These are phyloP conservation scores for Diaporthe citri DNA, from an alignment of 2,329 filamentous ascomycete species.

Conservation along the genomic window DNA sequence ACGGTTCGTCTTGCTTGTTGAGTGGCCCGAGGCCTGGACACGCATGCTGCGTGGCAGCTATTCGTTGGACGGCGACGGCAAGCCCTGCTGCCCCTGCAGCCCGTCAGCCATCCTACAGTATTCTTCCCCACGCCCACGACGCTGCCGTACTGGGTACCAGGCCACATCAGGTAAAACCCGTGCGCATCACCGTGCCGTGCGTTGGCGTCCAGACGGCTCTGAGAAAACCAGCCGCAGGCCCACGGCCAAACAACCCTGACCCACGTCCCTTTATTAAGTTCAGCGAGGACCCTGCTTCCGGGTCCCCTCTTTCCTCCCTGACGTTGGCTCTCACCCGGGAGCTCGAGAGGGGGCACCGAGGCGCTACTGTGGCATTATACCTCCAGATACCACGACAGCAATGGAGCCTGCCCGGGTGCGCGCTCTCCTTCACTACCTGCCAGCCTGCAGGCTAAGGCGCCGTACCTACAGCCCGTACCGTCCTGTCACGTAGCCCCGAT, in stretches of 20 bases:
- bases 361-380: constrained; percentile 11
- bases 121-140: constrained; percentile 34
- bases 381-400: background rate
- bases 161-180: constrained; percentile 22
- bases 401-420: background rate
- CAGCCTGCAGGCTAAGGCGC: background rate
- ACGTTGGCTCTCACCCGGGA: constrained; percentile 4
- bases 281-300: constrained; percentile 19
- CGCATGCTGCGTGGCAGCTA: constrained; percentile 38
- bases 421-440: background rate
- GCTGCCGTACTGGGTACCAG: background rate
- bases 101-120: constrained; percentile 33
- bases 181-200: constrained; percentile 36
- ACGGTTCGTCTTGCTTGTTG: constrained; percentile 26
- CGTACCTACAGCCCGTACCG: background rate
- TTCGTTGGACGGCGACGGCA: constrained; percentile 35
- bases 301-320: background rate
- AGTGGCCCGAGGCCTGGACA: constrained; percentile 21
- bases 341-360: constrained; percentile 4
- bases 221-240: constrained; percentile 6
- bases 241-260: constrained; percentile 35
- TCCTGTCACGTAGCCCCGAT: background rate
- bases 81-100: constrained; percentile 18
- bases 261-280: constrained; percentile 33
- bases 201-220: constrained; percentile 28